phyloP scores from a whole-genome alignment of 2,329 filamentous ascomycete species.

The Fusarium sp. region DNA sequence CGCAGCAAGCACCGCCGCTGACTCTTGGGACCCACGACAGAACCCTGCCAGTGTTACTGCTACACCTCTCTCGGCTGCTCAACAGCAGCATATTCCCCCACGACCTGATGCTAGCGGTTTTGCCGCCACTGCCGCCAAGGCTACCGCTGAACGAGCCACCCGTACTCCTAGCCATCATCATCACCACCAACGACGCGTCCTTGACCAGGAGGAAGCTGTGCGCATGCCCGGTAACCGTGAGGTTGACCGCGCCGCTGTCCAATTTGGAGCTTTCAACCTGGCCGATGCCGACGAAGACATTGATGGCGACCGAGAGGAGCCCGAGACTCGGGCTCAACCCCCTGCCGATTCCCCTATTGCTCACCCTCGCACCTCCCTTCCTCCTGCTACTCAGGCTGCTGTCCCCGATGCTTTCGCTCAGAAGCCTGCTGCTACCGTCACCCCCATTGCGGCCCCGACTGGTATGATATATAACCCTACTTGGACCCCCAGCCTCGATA shows the following conservation, averaged over 20 bases:
- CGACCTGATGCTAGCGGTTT: conserved; percentile 69
- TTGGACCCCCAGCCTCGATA: neutral
- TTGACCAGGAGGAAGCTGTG: conserved; percentile 96
- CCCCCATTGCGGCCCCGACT: conserved; percentile 49
- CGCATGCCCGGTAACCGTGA: conserved; percentile 98
- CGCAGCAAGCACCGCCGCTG: conserved; percentile 85
- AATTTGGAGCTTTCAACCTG: conserved; percentile 94
- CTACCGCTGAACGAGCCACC: conserved; percentile 66
- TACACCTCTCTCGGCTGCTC: conserved; percentile 70
- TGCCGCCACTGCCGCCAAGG: conserved; percentile 83
- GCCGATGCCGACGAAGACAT: conserved; percentile 86
- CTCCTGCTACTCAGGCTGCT: conserved; percentile 69
- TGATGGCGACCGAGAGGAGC: conserved; percentile 92
- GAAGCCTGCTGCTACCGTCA: conserved; percentile 60
- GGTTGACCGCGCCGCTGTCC: conserved; percentile 89
- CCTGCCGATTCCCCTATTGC: conserved; percentile 91
- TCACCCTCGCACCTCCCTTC: conserved; percentile 84
- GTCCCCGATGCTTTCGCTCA: conserved; percentile 65
- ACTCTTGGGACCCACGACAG: conserved; percentile 78
- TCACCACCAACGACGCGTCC: conserved; percentile 73
- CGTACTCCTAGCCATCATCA: conserved; percentile 74
- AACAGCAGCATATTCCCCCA: conserved; percentile 66
- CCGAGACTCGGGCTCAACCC: conserved; percentile 91
- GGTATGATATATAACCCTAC: conserved; percentile 39
- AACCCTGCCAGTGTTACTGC: conserved; percentile 65